A percentile compares a stretch with the other conserved stretches of the same genome.
Conservation (phyloP, 257 asterid species). For the Haberlea rhodopensis region DNA sequence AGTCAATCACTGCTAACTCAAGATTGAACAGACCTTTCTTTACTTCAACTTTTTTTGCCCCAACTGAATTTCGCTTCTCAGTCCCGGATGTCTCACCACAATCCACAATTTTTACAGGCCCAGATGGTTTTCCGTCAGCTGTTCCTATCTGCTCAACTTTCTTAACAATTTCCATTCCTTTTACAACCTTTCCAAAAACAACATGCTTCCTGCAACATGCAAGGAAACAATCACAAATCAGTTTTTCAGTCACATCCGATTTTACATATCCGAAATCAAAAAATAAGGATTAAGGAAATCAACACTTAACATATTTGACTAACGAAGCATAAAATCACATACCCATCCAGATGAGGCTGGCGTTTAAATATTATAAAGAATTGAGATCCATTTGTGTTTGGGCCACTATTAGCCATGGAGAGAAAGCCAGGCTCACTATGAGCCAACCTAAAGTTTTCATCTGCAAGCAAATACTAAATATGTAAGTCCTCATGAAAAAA, state of each 20-base stretch:
- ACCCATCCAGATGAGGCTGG: conserved; percentile 98
- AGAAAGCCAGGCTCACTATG: conserved; percentile 78
- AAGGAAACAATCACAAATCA: conserved; percentile 11
- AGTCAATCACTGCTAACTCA: conserved; percentile 13
- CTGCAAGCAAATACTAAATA: conserved; percentile 37
- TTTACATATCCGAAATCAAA: conserved; percentile 11
- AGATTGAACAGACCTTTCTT: conserved; percentile 48
- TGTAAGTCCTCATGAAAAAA: neutral
- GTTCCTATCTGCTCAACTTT: conserved; percentile 83
- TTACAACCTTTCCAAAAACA: conserved; percentile 91
- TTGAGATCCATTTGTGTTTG: conserved; percentile 95
- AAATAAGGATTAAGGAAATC: neutral
- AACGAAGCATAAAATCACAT: conserved; percentile 29
- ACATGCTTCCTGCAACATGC: conserved; percentile 81
- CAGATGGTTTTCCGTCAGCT: conserved; percentile 60
- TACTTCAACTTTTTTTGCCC: conserved; percentile 20
- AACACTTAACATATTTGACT: neutral
- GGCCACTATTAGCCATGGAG: conserved; percentile 98
- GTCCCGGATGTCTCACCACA: conserved; percentile 64
- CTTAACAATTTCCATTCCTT: conserved; percentile 78
- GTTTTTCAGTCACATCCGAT: conserved; percentile 18
- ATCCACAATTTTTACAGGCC: conserved; percentile 66
- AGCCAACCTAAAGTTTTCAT: conserved; percentile 82
- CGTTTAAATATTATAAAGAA: conserved; percentile 85
- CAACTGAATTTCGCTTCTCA: conserved; percentile 33